phyloP scores from a whole-genome alignment of 768 basidiomycete genomes.

The Suillus fuscotomentosus region DNA sequence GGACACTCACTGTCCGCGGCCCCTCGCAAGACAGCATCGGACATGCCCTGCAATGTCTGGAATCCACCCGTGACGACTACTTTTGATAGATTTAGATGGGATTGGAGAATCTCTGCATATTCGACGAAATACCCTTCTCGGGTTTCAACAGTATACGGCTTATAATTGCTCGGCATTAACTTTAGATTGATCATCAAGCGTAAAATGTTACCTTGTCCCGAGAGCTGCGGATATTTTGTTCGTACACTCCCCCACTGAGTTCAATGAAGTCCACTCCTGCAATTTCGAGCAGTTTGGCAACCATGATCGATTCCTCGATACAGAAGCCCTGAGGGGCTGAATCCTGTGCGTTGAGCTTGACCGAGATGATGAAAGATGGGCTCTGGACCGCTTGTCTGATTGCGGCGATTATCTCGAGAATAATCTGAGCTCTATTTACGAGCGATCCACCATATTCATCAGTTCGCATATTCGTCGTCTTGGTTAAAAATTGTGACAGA shows the following conservation, averaged over 20 bases:
- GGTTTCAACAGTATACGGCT: conserved; percentile 6
- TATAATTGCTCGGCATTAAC: conserved; percentile 6
- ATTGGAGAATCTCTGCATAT: conserved; percentile 27
- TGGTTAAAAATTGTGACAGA: conserved; percentile 48
- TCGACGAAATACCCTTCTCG: conserved; percentile 31
- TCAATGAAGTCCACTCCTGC: conserved; percentile 40
- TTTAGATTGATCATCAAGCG: neutral
- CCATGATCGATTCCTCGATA: conserved; percentile 29
- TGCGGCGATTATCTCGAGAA: conserved; percentile 45
- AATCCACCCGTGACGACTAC: conserved; percentile 32
- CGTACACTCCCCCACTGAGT: conserved; percentile 39
- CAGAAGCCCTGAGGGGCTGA: conserved; percentile 27
- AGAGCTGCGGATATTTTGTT: conserved; percentile 12
- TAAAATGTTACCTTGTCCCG: conserved; percentile 14
- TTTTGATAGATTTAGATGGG: conserved; percentile 23
- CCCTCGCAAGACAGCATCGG: conserved; percentile 21
- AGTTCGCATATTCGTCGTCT: conserved; percentile 43
- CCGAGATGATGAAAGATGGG: conserved; percentile 28
- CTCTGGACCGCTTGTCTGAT: conserved; percentile 38
- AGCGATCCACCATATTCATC: conserved; percentile 58
- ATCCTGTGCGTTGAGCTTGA: conserved; percentile 34
- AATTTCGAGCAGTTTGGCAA: conserved; percentile 32
- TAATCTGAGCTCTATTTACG: conserved; percentile 50
- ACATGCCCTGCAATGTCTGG: conserved; percentile 27
- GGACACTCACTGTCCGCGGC: conserved; percentile 25